Percentiles rank a stretch among this genome's conserved stretches.
phyloP scores from a whole-genome alignment of 2,329 filamentous ascomycete species.

The Fusarium camptoceras region DNA sequence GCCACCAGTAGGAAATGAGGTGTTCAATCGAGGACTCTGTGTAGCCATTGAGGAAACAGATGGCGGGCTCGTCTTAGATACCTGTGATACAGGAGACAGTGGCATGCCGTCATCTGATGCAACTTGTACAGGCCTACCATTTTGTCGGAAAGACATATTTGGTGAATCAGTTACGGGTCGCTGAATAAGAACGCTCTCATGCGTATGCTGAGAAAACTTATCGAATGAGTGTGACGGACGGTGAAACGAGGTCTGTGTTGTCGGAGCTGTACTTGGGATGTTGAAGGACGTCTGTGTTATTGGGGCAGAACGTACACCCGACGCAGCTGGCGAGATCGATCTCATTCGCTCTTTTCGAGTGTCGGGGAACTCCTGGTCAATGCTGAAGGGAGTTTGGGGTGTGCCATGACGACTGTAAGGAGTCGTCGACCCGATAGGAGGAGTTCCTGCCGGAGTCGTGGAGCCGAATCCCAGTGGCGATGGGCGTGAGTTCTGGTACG shows the following conservation, averaged over 20 bases:
- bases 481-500: slow-evolving; percentile 29
- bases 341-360: slow-evolving; percentile 20
- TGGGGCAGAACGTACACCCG: slow-evolving; percentile 28
- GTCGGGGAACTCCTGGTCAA: slow-evolving; percentile 16
- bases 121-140: slow-evolving; percentile 13
- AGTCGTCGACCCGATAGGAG: slow-evolving; percentile 16
- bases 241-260: slow-evolving; percentile 32
- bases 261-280: slow-evolving; percentile 29
- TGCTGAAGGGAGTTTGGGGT: slow-evolving; percentile 29
- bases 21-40: slow-evolving; percentile 44
- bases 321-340: slow-evolving; percentile 33
- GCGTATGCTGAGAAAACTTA: slow-evolving; percentile 23
- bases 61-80: slow-evolving; percentile 38
- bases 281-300: slow-evolving; percentile 32
- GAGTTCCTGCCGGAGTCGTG: slow-evolving; percentile 32
- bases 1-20: slow-evolving; percentile 14
- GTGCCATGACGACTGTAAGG: slow-evolving; percentile 25
- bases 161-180: slow-evolving; percentile 31
- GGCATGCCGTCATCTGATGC: slow-evolving; percentile 28
- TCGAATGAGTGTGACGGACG: slow-evolving; percentile 41
- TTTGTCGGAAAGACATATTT: slow-evolving; percentile 29
- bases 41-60: slow-evolving; percentile 44
- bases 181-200: slow-evolving; percentile 24
- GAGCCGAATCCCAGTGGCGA: slow-evolving; percentile 34
- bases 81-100: slow-evolving; percentile 42